A percentile compares a stretch with the other conserved stretches of the same genome.
Evolutionary conservation across 306 rosid genomes (phyloP).

Genomic region (Pyrus communis): DNA sequence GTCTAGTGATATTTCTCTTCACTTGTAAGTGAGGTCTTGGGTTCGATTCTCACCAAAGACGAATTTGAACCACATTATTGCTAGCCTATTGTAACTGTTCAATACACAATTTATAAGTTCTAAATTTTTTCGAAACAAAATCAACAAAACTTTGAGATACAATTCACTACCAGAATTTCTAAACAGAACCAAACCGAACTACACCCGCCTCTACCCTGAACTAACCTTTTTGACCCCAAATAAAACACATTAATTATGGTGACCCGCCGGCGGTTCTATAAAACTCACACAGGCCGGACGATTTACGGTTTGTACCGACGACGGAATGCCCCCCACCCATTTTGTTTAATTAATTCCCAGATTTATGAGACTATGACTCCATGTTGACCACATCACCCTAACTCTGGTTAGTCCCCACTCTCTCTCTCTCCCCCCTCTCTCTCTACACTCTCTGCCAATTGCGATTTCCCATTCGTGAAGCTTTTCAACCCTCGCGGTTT

Average conservation of each 20-base stretch:
- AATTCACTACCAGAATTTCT: too few species aligned
- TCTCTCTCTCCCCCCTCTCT: not conserved
- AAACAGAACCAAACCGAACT: too few species aligned
- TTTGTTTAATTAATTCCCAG: constrained; percentile 5
- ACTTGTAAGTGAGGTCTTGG: too few species aligned
- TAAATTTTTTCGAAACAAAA: too few species aligned
- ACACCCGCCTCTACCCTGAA: too few species aligned
- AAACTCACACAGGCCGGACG: not conserved
- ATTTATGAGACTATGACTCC: constrained; percentile 21
- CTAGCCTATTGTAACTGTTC: not conserved
- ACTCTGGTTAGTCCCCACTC: constrained; percentile 17
- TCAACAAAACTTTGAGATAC: not conserved
- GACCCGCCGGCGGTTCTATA: not conserved
- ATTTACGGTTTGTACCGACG: not conserved
- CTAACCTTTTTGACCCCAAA: not conserved
- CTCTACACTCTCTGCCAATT: not conserved
- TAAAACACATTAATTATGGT: not conserved
- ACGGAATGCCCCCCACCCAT: not conserved
- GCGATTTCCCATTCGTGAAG: not conserved
- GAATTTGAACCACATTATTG: too few species aligned
- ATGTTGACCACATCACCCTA: constrained; percentile 36
- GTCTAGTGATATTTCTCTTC: too few species aligned
- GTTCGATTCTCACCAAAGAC: too few species aligned
- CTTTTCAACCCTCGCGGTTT: not conserved
- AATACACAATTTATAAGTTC: not conserved